phyloP scores from a whole-genome alignment of 2,329 filamentous ascomycete genomes.

The Colletotrichum chrysophilum region DNA sequence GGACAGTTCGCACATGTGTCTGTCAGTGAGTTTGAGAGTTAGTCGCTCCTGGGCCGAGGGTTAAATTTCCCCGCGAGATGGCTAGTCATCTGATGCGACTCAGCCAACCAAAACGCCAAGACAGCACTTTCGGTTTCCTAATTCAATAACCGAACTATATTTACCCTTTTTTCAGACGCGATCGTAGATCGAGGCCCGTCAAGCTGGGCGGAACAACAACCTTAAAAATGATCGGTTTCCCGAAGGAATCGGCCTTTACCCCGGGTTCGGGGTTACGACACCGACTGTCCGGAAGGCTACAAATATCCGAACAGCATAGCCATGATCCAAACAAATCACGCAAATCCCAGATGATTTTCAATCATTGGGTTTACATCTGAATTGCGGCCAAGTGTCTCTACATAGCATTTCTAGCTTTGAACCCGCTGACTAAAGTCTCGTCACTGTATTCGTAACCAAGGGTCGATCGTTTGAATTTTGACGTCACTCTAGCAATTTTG shows the following conservation, averaged over 20 bases:
- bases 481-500: too few relatives aligned
- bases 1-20: background rate
- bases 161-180: background rate
- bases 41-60: background rate
- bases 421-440: too few relatives aligned
- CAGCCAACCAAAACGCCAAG: background rate
- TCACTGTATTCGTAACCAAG: too few relatives aligned
- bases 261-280: background rate
- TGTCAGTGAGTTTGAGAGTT: background rate
- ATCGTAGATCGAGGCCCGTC: background rate
- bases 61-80: background rate
- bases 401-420: too few relatives aligned
- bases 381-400: too few relatives aligned
- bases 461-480: too few relatives aligned
- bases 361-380: too few relatives aligned
- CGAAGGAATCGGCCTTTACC: background rate
- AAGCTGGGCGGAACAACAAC: background rate
- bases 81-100: background rate
- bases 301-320: too few relatives aligned
- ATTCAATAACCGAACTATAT: background rate
- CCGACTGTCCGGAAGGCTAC: background rate
- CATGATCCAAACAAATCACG: too few relatives aligned
- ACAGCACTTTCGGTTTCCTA: background rate
- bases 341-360: too few relatives aligned
- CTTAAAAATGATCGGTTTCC: background rate